Evolutionary conservation across 2,329 filamentous ascomycete genomes (phyloP).

Genomic region (Colletotrichum tabaci): DNA sequence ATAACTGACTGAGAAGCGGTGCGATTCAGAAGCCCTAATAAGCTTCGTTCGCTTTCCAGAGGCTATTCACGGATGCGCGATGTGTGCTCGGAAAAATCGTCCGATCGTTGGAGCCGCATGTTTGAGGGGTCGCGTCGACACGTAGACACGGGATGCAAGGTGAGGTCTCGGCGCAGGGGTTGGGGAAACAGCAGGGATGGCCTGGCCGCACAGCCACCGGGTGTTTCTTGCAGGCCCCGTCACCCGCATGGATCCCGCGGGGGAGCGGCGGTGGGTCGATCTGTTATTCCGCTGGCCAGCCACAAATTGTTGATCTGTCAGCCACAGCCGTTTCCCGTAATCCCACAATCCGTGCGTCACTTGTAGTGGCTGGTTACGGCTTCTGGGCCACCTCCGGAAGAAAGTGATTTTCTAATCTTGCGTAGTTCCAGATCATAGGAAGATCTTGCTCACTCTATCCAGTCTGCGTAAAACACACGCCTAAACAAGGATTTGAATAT

Average conservation of each 20-base stretch:
- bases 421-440: no score
- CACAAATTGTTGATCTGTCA: neutral
- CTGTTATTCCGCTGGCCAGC: slow-evolving; percentile 22
- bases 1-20: slow-evolving; percentile 14
- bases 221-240: slow-evolving; percentile 35
- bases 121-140: slow-evolving; percentile 20
- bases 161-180: slow-evolving; percentile 26
- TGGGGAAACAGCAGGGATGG: slow-evolving; percentile 30
- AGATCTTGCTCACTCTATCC: no score
- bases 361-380: neutral
- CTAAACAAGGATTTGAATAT: no score
- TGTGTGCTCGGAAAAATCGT: slow-evolving; percentile 24
- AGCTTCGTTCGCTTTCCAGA: slow-evolving; percentile 7
- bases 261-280: slow-evolving; percentile 34
- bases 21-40: neutral
- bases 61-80: slow-evolving; percentile 21
- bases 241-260: slow-evolving; percentile 36
- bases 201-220: slow-evolving; percentile 38
- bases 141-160: slow-evolving; percentile 14
- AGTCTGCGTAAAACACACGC: no score
- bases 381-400: no score
- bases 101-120: slow-evolving; percentile 36
- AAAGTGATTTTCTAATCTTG: no score
- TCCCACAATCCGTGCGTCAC: neutral
- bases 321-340: neutral